A percentile compares a stretch with the other conserved stretches of the same genome.
Conservation (phyloP, 805 yeast genomes). For the Yamadazyma ubonensis region DNA sequence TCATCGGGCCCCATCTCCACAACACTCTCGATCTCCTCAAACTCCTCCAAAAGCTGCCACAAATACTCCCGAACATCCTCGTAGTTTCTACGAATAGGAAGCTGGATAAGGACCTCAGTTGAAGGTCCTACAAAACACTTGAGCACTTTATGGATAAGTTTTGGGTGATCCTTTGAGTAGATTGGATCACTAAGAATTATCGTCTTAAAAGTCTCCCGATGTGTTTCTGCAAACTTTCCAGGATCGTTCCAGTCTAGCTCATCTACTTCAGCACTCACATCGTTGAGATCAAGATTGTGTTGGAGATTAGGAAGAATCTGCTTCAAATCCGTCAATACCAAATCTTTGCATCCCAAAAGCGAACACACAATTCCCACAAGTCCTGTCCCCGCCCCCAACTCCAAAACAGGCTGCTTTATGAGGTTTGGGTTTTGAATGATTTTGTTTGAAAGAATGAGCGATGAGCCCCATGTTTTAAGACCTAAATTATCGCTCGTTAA, state of each 20-base stretch:
- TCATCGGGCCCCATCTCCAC: slow-evolving; percentile 76
- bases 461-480: slow-evolving; percentile 94
- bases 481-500: slow-evolving; percentile 86
- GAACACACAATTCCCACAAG: slow-evolving; percentile 75
- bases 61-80: slow-evolving; percentile 61
- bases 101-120: slow-evolving; percentile 60
- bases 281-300: slow-evolving; percentile 58
- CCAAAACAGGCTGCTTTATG: slow-evolving; percentile 45
- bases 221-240: slow-evolving; percentile 24
- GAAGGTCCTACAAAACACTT: slow-evolving; percentile 38
- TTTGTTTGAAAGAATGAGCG: slow-evolving; percentile 63
- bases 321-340: slow-evolving; percentile 71
- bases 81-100: slow-evolving; percentile 71
- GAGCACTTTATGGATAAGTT: slow-evolving; percentile 64
- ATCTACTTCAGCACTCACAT: slow-evolving; percentile 32
- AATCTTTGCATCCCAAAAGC: slow-evolving; percentile 44
- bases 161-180: slow-evolving; percentile 80
- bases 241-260: slow-evolving; percentile 83
- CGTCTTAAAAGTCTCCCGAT: slow-evolving; percentile 47
- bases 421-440: slow-evolving; percentile 32
- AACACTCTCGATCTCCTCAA: slow-evolving; percentile 32
- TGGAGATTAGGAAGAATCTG: slow-evolving; percentile 71
- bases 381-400: slow-evolving; percentile 96
- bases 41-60: slow-evolving; percentile 52
- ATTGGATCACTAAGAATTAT: slow-evolving; percentile 85